Conservation (phyloP, 306 rosid genomes). For the Glycine soja region DNA sequence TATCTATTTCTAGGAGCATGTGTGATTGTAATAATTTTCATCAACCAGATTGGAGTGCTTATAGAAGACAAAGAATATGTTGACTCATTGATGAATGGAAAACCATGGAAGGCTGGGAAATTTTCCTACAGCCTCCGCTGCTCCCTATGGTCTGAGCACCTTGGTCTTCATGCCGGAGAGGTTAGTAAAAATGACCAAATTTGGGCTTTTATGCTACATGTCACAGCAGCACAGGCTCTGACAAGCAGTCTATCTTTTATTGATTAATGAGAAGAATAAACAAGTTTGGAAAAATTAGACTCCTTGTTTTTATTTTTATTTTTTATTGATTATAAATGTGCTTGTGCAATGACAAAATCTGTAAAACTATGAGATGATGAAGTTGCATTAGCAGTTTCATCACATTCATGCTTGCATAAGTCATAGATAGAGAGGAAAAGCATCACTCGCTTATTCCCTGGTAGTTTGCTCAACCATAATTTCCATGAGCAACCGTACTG, state of each 20-base stretch:
- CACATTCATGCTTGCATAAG: too few relatives aligned
- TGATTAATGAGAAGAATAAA: not conserved
- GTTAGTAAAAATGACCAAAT: conserved; percentile 51
- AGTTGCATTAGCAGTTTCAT: not conserved
- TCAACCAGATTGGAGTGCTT: conserved; percentile 75
- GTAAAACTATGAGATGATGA: not conserved
- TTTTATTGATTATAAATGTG: not conserved
- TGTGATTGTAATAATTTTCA: conserved; percentile 27
- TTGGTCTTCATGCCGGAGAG: conserved; percentile 54
- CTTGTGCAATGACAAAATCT: conserved; percentile 6
- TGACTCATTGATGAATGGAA: conserved; percentile 83
- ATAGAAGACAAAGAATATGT: conserved; percentile 86
- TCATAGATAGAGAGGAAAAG: not conserved
- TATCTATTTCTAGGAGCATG: conserved; percentile 10
- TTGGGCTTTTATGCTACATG: too few relatives aligned
- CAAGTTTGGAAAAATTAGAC: conserved; percentile 1
- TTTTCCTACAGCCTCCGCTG: conserved; percentile 86
- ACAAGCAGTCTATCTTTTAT: too few relatives aligned
- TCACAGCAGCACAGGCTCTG: too few relatives aligned
- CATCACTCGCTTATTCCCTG: not conserved
- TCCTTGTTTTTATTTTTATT: conserved; percentile 3
- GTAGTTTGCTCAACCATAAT: not conserved
- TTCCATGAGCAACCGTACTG: not conserved
- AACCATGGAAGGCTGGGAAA: conserved; percentile 92
- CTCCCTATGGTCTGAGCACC: conserved; percentile 93